Evolutionary conservation across 1,284 basidiomycete species (phyloP).

Genomic region (Gomphus sp.): DNA sequence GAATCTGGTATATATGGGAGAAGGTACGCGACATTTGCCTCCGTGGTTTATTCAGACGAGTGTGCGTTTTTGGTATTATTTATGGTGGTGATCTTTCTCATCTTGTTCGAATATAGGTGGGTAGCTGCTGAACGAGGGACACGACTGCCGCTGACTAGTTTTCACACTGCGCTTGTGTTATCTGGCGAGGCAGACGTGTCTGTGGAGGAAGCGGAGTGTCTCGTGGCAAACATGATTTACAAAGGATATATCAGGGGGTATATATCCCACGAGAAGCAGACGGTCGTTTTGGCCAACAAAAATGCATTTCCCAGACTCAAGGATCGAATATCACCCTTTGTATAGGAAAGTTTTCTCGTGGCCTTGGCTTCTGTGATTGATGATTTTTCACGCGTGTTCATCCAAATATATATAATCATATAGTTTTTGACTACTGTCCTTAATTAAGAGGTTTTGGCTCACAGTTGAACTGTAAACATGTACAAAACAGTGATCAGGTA

Average conservation of each 20-base stretch:
- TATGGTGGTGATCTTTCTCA: not conserved
- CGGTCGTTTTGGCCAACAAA: slow-evolving; percentile 78
- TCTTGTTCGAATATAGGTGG: slow-evolving; percentile 47
- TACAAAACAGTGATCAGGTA: not conserved
- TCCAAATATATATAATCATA: not conserved
- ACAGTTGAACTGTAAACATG: not conserved
- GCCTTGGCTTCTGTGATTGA: too few species aligned
- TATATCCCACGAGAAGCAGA: slow-evolving; percentile 91
- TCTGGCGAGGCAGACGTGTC: slow-evolving; percentile 41
- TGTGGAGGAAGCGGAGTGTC: slow-evolving; percentile 84
- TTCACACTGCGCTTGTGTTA: slow-evolving; percentile 61
- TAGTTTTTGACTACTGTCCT: not conserved
- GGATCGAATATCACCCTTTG: slow-evolving; percentile 50
- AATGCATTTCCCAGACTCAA: slow-evolving; percentile 74
- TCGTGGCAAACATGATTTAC: slow-evolving; percentile 90
- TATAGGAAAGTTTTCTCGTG: slow-evolving; percentile 10
- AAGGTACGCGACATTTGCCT: slow-evolving; percentile 82
- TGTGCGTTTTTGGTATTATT: slow-evolving; percentile 38
- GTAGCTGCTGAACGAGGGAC: slow-evolving; percentile 60
- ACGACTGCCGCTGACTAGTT: slow-evolving; percentile 70
- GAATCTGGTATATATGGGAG: slow-evolving; percentile 82
- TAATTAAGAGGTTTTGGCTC: not conserved
- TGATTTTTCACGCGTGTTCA: not conserved
- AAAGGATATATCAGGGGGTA: slow-evolving; percentile 91
- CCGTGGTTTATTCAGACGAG: slow-evolving; percentile 76